Conservation (phyloP, 2,329 filamentous ascomycete species). For the Fusarium buxicola region DNA sequence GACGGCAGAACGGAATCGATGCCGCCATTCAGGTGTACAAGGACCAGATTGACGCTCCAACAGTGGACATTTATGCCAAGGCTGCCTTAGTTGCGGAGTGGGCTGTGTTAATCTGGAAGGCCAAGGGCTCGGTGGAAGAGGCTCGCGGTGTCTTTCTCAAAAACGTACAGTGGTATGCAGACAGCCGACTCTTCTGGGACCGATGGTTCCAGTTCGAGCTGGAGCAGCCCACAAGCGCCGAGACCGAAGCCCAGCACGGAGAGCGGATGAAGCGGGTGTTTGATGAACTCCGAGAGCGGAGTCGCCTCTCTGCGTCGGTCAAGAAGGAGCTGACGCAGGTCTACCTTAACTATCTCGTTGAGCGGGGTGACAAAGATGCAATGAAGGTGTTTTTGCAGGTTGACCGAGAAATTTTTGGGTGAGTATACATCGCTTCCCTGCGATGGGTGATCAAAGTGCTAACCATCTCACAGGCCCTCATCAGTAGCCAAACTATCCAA, state of each 20-base stretch:
- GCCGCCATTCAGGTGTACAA: conserved; percentile 88
- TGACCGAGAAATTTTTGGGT: conserved; percentile 90
- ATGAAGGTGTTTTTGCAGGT: conserved; percentile 88
- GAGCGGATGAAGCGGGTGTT: conserved; percentile 85
- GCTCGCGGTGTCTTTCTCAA: conserved; percentile 85
- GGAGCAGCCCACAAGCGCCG: conserved; percentile 77
- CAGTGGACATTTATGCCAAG: conserved; percentile 82
- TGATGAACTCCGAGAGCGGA: conserved; percentile 78
- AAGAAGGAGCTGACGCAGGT: conserved; percentile 80
- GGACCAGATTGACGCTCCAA: conserved; percentile 78
- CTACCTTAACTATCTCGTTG: conserved; percentile 87
- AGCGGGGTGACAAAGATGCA: conserved; percentile 82
- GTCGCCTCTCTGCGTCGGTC: conserved; percentile 72
- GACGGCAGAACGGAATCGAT: conserved; percentile 84
- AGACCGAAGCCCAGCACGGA: conserved; percentile 73
- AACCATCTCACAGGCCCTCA: conserved; percentile 53
- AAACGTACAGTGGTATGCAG: conserved; percentile 85
- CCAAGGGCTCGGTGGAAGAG: conserved; percentile 82
- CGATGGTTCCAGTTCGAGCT: conserved; percentile 91
- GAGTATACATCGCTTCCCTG: conserved; percentile 48
- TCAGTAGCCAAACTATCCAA: conserved; percentile 59
- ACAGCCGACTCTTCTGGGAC: conserved; percentile 90
- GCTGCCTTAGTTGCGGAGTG: conserved; percentile 89
- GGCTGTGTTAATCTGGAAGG: conserved; percentile 88
- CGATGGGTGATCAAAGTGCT: conserved; percentile 19